A percentile compares a stretch with the other conserved stretches of the same genome.
Conservation (phyloP, 1,139 yeast genomes). For the Blastobotrys persicus region DNA sequence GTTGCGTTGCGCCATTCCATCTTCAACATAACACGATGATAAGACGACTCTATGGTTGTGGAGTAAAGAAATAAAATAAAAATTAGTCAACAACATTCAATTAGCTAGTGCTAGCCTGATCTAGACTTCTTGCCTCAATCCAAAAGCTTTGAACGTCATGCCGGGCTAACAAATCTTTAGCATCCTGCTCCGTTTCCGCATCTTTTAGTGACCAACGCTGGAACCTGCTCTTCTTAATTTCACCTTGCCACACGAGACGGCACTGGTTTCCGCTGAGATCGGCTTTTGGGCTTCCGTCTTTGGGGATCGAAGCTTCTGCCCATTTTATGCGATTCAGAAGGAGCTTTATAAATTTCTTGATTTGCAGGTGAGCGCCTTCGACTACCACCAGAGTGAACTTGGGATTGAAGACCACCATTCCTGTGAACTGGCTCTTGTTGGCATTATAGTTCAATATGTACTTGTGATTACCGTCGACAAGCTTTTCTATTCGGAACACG, state of each 20-base stretch:
- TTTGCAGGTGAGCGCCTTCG: slow-evolving; percentile 66
- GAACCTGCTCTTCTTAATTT: slow-evolving; percentile 52
- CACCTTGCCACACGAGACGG: slow-evolving; percentile 73
- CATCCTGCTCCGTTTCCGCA: slow-evolving; percentile 53
- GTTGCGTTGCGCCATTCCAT: neutral
- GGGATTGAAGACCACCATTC: slow-evolving; percentile 48
- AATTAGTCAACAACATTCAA: neutral
- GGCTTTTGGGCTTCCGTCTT: slow-evolving; percentile 20
- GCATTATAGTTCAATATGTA: slow-evolving; percentile 80
- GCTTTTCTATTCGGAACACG: slow-evolving; percentile 55
- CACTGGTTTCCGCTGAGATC: slow-evolving; percentile 53
- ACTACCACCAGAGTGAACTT: slow-evolving; percentile 61
- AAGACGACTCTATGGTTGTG: too few relatives aligned
- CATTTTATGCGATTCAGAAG: slow-evolving; percentile 66
- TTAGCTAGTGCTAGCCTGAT: neutral
- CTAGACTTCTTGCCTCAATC: slow-evolving; percentile 34
- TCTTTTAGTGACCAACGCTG: slow-evolving; percentile 59
- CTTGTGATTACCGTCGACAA: slow-evolving; percentile 63
- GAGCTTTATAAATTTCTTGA: slow-evolving; percentile 61
- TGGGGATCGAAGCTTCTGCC: slow-evolving; percentile 49
- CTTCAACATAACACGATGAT: too few relatives aligned
- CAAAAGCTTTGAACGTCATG: slow-evolving; percentile 61
- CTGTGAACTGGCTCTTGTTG: slow-evolving; percentile 62
- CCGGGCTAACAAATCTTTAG: slow-evolving; percentile 48
- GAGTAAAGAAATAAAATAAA: neutral